Conservation (phyloP, 306 rosid species). For the Glycyrrhiza uralensis region DNA sequence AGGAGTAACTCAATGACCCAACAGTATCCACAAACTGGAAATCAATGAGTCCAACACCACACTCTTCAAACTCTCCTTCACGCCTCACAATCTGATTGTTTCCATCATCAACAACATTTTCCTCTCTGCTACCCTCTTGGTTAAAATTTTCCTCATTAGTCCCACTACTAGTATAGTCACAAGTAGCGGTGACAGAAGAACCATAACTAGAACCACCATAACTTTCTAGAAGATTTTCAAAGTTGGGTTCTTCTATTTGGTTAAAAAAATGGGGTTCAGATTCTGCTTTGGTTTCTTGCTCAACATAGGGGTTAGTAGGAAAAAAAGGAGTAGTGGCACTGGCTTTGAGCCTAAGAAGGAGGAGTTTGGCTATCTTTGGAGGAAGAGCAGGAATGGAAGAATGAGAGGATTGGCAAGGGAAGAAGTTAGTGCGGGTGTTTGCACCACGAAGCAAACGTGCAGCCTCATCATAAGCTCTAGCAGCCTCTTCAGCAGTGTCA, state of each 20-base stretch:
- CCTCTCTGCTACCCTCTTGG: conserved; percentile 15
- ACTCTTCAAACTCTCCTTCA: conserved; percentile 18
- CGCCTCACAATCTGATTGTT: not conserved
- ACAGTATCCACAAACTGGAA: conserved; percentile 27
- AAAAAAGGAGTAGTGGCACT: conserved; percentile 19
- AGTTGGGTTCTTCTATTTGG: conserved; percentile 18
- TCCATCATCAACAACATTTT: conserved; percentile 14
- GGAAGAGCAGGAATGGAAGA: conserved; percentile 40
- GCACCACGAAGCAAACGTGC: conserved; percentile 47
- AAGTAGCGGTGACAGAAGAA: conserved; percentile 10
- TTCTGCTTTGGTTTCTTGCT: conserved; percentile 3
- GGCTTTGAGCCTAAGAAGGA: conserved; percentile 46
- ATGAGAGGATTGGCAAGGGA: conserved; percentile 10
- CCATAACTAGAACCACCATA: conserved; percentile 13
- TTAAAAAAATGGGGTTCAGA: not conserved
- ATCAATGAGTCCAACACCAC: conserved; percentile 24
- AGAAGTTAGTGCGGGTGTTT: conserved; percentile 45
- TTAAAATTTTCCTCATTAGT: conserved; percentile 22
- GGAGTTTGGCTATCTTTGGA: conserved; percentile 40
- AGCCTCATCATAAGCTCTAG: conserved; percentile 49
- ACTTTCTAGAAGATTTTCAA: conserved; percentile 12
- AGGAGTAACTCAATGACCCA: conserved; percentile 23
- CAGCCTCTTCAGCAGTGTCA: conserved; percentile 53
- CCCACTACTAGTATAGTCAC: conserved; percentile 4
- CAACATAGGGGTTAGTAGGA: not conserved